Evolutionary conservation across 2,329 filamentous ascomycete species (phyloP), one percentile per base, ranked within the genome.

Genomic region (Trichoderma gracile): DNA sequence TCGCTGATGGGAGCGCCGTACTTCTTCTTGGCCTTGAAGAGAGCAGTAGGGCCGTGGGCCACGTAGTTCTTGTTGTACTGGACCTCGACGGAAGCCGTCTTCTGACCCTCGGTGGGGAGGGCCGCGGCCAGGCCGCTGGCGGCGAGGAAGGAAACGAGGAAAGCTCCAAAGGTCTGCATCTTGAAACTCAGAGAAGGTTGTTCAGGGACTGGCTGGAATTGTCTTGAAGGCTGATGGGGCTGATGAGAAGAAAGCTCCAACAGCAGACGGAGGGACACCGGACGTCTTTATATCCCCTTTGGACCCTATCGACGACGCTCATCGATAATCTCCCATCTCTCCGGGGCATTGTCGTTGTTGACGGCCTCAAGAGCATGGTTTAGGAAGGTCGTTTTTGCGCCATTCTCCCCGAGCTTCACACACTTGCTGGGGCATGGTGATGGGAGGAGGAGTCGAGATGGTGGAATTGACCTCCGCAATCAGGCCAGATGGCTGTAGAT

Each of bases 151-250:
- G 68, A 65, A 42, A 66, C 66, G 63, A 69, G 60, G 45, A 68
- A 68, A 43, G 68, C 66, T 17, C 66, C 67, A 38, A 69, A 68
- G 40, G 52, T 68, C 61, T 67, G 68, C 68, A 69, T 69, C 43
- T 53, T 64, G 65, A 47, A 49, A 53, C 10, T 61, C 23, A n/a
- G 42, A 63, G 53, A 50, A 27, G 12, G 59, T 15, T 52, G 49
- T 46, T 46, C 54, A 33, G 23, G 19, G 63, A 1, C 12, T 17
- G 65, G 45, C 40, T 56, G 19, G 49, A 46, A 40, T 54, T 58
- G 55, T 63, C 47, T 66, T 63, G 60, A 54, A 46, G 42, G 49
- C 53, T 59, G 65, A 56, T 66, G 60, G 54, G 27, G 33, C 33
- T 38, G 33, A 38, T 38, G 33, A 38, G 33, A 38, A 52, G 30